A percentile compares a stretch with the other conserved stretches of the same genome.
These are phyloP conservation scores for Corylus americana DNA, from an alignment of 306 rosid genomes.

Conservation along the genomic window DNA sequence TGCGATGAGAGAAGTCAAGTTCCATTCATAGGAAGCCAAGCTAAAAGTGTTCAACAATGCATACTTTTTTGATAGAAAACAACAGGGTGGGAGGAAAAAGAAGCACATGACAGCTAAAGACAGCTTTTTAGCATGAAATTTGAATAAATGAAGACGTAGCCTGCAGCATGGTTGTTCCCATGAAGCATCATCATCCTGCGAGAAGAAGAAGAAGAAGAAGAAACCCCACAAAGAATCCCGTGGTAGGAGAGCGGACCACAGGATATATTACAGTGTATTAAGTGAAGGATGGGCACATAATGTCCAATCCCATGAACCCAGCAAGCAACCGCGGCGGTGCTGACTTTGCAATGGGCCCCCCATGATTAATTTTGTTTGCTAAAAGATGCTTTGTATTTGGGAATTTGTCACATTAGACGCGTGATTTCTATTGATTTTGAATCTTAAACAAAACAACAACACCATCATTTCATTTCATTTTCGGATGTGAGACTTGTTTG, in stretches of 20 bases:
- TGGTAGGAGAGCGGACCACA: slow-evolving; percentile 5
- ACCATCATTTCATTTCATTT: neutral
- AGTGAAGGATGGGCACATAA: neutral
- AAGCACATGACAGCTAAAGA: neutral
- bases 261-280: neutral
- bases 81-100: neutral
- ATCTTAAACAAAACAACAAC: neutral
- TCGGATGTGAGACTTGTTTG: neutral
- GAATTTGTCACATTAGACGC: slow-evolving; percentile 2
- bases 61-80: neutral
- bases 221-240: neutral
- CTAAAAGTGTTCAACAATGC: neutral
- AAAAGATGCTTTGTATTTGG: neutral
- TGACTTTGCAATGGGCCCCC: neutral
- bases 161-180: neutral
- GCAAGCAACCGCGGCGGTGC: slow-evolving; percentile 18
- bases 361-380: neutral
- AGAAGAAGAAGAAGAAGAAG: no score
- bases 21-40: neutral
- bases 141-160: neutral
- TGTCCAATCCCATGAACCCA: neutral
- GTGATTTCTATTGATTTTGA: neutral
- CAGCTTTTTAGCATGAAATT: neutral
- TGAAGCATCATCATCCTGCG: neutral
- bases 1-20: no score